These are phyloP conservation scores for Lunularia cruciata DNA, from an alignment of 225 moss, liverwort and hornwort genomes.

Conservation along the genomic window DNA sequence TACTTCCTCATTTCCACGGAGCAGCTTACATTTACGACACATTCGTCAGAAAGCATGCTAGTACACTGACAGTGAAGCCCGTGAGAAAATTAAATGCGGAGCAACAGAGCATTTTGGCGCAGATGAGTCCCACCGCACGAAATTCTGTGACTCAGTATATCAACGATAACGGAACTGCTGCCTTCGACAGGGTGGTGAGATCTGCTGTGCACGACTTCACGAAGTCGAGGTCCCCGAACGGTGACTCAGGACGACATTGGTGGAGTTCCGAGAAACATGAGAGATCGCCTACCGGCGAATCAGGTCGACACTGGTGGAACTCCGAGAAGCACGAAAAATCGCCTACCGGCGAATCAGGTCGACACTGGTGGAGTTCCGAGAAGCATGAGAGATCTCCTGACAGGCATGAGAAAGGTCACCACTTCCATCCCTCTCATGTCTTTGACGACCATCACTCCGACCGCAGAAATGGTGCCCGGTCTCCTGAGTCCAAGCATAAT, in stretches of 20 bases:
- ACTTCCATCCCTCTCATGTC: neutral
- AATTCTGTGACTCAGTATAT: constrained; percentile 8
- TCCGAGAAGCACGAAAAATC: neutral
- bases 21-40: constrained; percentile 22
- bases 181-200: constrained; percentile 18
- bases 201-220: constrained; percentile 6
- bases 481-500: neutral
- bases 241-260: constrained; percentile 6
- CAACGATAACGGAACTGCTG: constrained; percentile 20
- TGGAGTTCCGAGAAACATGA: neutral
- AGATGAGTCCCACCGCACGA: constrained; percentile 19
- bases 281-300: neutral
- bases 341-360: neutral
- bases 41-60: constrained; percentile 13
- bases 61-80: constrained; percentile 17
- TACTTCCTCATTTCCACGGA: constrained; percentile 18
- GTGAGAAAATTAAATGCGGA: constrained; percentile 15
- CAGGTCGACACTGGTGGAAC: constrained; percentile 12
- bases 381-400: neutral
- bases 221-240: neutral
- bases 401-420: neutral
- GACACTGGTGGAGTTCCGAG: constrained; percentile 10
- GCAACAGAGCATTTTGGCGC: constrained; percentile 14
- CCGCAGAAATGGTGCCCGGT: constrained; percentile 4
- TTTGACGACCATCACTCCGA: constrained; percentile 8